These are phyloP conservation scores for Stachybotrys echinatus DNA, from an alignment of 2,329 filamentous ascomycete species.

Conservation along the genomic window DNA sequence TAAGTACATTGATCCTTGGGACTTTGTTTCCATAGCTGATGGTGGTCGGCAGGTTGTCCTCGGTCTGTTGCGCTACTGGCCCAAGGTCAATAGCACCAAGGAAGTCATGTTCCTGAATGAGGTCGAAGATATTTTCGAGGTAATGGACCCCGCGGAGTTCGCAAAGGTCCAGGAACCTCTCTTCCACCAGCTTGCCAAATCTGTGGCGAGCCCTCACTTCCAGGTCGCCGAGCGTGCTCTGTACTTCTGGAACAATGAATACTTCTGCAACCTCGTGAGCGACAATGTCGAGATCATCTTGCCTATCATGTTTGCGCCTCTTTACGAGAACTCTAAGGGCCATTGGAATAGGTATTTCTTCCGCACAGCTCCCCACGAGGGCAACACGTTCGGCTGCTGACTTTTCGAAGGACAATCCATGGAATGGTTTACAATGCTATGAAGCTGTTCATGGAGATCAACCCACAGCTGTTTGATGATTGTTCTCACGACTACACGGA, in stretches of 20 bases:
- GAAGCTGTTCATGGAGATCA: slow-evolving; percentile 99
- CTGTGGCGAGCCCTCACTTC: slow-evolving; percentile 96
- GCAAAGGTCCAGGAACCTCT: slow-evolving; percentile 97
- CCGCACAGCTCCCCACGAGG: background rate
- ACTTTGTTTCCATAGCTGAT: background rate
- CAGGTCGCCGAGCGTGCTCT: slow-evolving; percentile 95
- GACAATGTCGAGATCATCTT: slow-evolving; percentile 98
- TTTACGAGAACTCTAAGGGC: slow-evolving; percentile 98
- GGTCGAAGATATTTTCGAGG: slow-evolving; percentile 98
- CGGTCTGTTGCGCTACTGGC: slow-evolving; percentile 93
- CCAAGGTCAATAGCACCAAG: slow-evolving; percentile 98
- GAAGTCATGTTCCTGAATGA: slow-evolving; percentile 99
- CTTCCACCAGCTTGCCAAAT: slow-evolving; percentile 96
- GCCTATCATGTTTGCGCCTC: slow-evolving; percentile 97
- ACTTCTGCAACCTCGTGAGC: slow-evolving; percentile 98
- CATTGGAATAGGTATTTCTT: slow-evolving; percentile 88
- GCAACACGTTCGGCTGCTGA: slow-evolving; percentile 8
- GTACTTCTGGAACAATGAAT: slow-evolving; percentile 99
- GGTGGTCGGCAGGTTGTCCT: slow-evolving; percentile 68
- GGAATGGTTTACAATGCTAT: slow-evolving; percentile 99
- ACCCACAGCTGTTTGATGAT: slow-evolving; percentile 95
- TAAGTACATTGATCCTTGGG: slow-evolving; percentile 33
- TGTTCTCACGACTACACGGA: slow-evolving; percentile 98
- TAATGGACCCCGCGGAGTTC: slow-evolving; percentile 98
- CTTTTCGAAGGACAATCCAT: slow-evolving; percentile 92